phyloP scores from a whole-genome alignment of 2,329 filamentous ascomycete species.

The Xylaria arbuscula region DNA sequence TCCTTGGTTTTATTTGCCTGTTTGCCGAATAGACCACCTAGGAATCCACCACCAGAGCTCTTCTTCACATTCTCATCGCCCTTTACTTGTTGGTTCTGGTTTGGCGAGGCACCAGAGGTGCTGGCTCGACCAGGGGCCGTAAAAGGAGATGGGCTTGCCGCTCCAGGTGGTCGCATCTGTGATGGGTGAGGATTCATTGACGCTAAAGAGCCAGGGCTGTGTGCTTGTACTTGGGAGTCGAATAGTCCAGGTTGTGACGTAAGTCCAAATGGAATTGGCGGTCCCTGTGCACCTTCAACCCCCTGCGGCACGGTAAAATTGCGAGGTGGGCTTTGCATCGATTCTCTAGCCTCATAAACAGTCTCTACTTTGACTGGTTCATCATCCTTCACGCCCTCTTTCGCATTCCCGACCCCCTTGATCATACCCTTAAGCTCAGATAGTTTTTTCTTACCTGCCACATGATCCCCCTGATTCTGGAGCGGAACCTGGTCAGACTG shows the following conservation, averaged over 20 bases:
- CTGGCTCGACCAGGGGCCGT: conserved; percentile 35
- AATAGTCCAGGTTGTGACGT: conserved; percentile 16
- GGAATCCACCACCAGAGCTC: conserved; percentile 41
- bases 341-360: conserved; percentile 33
- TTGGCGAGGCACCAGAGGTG: conserved; percentile 34
- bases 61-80: conserved; percentile 45
- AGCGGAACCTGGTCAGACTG: conserved; percentile 37
- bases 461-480: conserved; percentile 34
- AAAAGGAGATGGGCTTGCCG: conserved; percentile 25
- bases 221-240: conserved; percentile 16
- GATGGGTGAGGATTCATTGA: conserved; percentile 18
- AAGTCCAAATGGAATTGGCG: conserved; percentile 20
- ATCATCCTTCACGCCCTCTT: conserved; percentile 47
- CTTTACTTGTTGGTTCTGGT: conserved; percentile 38
- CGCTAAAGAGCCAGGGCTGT: background rate
- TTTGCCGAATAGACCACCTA: conserved; percentile 47
- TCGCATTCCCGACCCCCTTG: conserved; percentile 46
- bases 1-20: conserved; percentile 45
- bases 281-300: conserved; percentile 29
- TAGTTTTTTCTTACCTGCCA: conserved; percentile 45
- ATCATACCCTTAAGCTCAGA: conserved; percentile 51
- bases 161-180: conserved; percentile 25
- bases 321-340: conserved; percentile 41
- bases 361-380: conserved; percentile 41
- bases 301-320: conserved; percentile 22